These are phyloP conservation scores for Pterulicium gracile DNA, from an alignment of 1,284 basidiomycete species.

Conservation along the genomic window DNA sequence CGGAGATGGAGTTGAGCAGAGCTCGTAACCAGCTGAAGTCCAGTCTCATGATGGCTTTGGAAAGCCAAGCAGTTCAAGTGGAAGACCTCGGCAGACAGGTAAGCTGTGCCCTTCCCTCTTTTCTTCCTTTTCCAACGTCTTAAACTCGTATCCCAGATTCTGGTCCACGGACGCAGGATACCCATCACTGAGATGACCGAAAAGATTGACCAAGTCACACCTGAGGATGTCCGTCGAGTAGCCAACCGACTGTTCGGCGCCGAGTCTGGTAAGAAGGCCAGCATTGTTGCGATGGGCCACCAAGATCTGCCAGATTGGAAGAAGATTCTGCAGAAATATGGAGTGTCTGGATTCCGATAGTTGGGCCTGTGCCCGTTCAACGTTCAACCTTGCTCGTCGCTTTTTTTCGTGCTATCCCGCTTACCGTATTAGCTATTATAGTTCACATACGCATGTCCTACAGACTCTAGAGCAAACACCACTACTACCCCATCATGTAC, in stretches of 20 bases:
- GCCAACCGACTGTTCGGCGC: constrained; percentile 65
- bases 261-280: constrained; percentile 49
- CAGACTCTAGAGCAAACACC: too few species aligned
- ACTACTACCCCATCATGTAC: too few species aligned
- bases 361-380: too few species aligned
- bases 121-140: constrained; percentile 2
- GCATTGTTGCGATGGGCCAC: constrained; percentile 64
- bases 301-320: constrained; percentile 57
- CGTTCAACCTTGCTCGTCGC: too few species aligned
- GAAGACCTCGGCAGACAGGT: constrained; percentile 83
- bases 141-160: constrained; percentile 41
- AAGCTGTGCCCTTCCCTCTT: constrained; percentile 11
- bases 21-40: constrained; percentile 97
- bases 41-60: constrained; percentile 91
- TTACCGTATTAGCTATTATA: too few species aligned
- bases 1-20: constrained; percentile 62
- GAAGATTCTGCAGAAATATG: constrained; percentile 55
- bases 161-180: constrained; percentile 87
- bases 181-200: constrained; percentile 87
- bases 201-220: constrained; percentile 76
- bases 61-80: constrained; percentile 84
- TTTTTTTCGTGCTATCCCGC: too few species aligned
- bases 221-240: constrained; percentile 62
- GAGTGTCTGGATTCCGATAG: constrained; percentile 29
- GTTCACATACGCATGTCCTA: too few species aligned